Evolutionary conservation across 345 rosid species (phyloP), one percentile per base, ranked within the genome.

Genomic region (Excoecaria agallocha): DNA sequence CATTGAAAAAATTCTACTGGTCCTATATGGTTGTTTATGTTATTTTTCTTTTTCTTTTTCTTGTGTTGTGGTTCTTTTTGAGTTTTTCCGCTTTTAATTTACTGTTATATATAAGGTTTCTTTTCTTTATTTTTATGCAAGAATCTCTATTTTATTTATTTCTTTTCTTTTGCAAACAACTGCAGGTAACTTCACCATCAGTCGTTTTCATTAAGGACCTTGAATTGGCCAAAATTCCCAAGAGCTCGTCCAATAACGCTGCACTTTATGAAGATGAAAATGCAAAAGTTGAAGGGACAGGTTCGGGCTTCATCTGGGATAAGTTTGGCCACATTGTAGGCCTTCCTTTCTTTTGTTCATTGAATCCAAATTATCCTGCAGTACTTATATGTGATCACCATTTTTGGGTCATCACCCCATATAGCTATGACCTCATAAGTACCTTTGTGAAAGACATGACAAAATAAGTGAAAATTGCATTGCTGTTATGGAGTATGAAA

Each of bases 281-380:
- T 75, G 87, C 72, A 17, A 90, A 87, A 83, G 82, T 92, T 51
- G 87, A 92, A 89, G 97, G 97, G 67, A 89, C 91, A 6, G 98
- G 98, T 63, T 92, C 98, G 0, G 98, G 97, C 72, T 94, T 94
- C 82, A 79, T 94, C 50, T 94, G 98, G 98, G 98, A 94, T 78
- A 89, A 83, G 77, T 84, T 87, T 82, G 98, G 98, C 73, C 98
- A 92, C 87, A 88, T 92, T 87, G 98, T 94, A 87, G 5, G 92
- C 77, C 73, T 63, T 63, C 66, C 48, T 64, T 45, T 41, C 71
- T 45, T 56, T 9, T 75, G 43, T 39, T 12, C 25, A 5, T 10
- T 37, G 52, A 59, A 58, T 37, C 2, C 39, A 41, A n/a, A 74
- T 51, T 46, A 8, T 68, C 35, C 60, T 58, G 17, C 62, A 57